Percentiles rank a stretch among this genome's conserved stretches.
Evolutionary conservation across 495 filamentous ascomycete species (phyloP).

Genomic region (Hypoxylon intermedium): DNA sequence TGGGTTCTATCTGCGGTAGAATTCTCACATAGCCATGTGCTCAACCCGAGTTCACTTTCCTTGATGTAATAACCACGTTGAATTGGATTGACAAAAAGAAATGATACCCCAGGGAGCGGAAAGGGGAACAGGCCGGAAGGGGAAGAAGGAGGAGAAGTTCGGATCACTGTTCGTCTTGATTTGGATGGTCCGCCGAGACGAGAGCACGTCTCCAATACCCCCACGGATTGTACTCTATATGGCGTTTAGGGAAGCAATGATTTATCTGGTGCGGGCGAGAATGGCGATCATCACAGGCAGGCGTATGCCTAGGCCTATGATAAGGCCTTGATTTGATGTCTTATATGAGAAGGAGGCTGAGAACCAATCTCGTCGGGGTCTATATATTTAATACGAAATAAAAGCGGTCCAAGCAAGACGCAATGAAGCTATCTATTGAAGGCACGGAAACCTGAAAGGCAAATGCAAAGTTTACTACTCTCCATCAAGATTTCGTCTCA

Average conservation of each 20-base stretch:
- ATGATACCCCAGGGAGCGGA: conserved; percentile 47
- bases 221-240: conserved; percentile 19
- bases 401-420: too few species aligned
- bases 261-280: too few species aligned
- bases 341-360: too few species aligned
- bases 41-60: conserved; percentile 20
- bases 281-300: too few species aligned
- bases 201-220: conserved; percentile 20
- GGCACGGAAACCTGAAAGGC: too few species aligned
- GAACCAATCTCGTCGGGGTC: too few species aligned
- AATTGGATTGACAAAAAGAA: conserved; percentile 42
- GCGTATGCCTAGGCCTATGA: too few species aligned
- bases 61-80: conserved; percentile 44
- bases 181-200: conserved; percentile 18
- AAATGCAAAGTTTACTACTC: too few species aligned
- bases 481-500: too few species aligned
- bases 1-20: not conserved
- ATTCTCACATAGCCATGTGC: conserved; percentile 12
- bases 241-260: conserved; percentile 25
- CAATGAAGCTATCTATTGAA: too few species aligned
- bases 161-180: conserved; percentile 23
- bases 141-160: not conserved
- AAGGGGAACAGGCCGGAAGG: conserved; percentile 23
- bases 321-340: too few species aligned
- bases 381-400: too few species aligned